Evolutionary conservation across 768 basidiomycete genomes (phyloP).

Genomic region (Suillus placidus): DNA sequence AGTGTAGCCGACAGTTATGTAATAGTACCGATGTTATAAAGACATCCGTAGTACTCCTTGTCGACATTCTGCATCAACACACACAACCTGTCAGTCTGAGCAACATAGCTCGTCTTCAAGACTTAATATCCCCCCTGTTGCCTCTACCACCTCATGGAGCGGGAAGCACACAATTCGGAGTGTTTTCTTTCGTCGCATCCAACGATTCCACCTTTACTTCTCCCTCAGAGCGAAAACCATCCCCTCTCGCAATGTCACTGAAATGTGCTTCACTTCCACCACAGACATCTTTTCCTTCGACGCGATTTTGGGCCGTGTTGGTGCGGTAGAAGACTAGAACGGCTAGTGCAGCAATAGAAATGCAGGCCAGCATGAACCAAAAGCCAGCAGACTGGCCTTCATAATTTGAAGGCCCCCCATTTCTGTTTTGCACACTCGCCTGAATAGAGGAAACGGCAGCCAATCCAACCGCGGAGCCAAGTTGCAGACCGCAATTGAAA

Average conservation of each 20-base stretch:
- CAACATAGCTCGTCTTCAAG: background rate
- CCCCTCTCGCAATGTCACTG: background rate
- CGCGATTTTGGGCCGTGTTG: background rate
- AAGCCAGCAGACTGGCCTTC: constrained; percentile 42
- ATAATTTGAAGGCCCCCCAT: constrained; percentile 25
- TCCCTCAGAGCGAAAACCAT: background rate
- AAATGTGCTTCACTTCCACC: background rate
- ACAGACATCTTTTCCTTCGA: too few relatives aligned
- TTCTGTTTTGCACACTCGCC: constrained; percentile 21
- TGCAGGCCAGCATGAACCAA: constrained; percentile 40
- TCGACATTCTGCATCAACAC: background rate
- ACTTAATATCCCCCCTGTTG: background rate
- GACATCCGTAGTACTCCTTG: background rate
- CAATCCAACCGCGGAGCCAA: constrained; percentile 47
- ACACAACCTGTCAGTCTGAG: background rate
- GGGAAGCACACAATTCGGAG: background rate
- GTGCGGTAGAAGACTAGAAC: background rate
- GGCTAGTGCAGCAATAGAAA: constrained; percentile 22
- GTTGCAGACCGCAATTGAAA: constrained; percentile 49
- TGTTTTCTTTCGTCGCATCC: background rate
- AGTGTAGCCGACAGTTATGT: background rate
- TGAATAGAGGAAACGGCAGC: constrained; percentile 35
- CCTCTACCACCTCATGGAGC: background rate
- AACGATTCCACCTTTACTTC: background rate
- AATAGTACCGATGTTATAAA: background rate